These are phyloP conservation scores for Aspergillus costaricaensis DNA, from an alignment of 2,329 filamentous ascomycete species.

Conservation along the genomic window DNA sequence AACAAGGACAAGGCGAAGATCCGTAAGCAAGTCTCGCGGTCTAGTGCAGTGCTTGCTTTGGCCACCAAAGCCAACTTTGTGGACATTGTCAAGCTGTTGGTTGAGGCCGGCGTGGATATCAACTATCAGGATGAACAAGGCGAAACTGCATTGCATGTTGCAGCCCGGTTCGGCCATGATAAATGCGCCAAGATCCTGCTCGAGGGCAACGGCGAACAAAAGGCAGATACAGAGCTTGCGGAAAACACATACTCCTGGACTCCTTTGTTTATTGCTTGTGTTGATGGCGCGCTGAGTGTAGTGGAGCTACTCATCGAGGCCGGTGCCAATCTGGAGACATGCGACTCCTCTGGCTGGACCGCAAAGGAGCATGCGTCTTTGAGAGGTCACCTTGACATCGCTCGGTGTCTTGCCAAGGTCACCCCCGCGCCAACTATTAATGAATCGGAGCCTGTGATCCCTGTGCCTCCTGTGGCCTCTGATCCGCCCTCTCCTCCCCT, in stretches of 20 bases:
- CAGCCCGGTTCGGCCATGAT: slow-evolving; percentile 81
- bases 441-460: slow-evolving; percentile 35
- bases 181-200: slow-evolving; percentile 78
- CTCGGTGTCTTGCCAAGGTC: slow-evolving; percentile 65
- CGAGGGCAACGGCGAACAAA: slow-evolving; percentile 68
- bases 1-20: slow-evolving; percentile 64
- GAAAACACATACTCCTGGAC: slow-evolving; percentile 93
- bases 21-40: slow-evolving; percentile 73
- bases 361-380: slow-evolving; percentile 90
- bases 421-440: slow-evolving; percentile 46
- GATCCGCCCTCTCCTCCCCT: slow-evolving; percentile 39
- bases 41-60: slow-evolving; percentile 81
- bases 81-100: slow-evolving; percentile 80
- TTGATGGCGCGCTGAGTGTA: slow-evolving; percentile 78
- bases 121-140: slow-evolving; percentile 90
- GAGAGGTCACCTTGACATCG: slow-evolving; percentile 82
- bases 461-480: slow-evolving; percentile 36
- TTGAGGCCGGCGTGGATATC: slow-evolving; percentile 86
- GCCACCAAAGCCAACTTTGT: slow-evolving; percentile 87
- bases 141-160: slow-evolving; percentile 89
- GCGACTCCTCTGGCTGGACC: slow-evolving; percentile 90
- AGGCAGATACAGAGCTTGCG: slow-evolving; percentile 71
- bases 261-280: slow-evolving; percentile 87
- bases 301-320: slow-evolving; percentile 76
- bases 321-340: slow-evolving; percentile 71